Base-by-base conservation (phyloP, 495 filamentous ascomycete genomes). In the Hyaloscypha variabilis region DNA sequence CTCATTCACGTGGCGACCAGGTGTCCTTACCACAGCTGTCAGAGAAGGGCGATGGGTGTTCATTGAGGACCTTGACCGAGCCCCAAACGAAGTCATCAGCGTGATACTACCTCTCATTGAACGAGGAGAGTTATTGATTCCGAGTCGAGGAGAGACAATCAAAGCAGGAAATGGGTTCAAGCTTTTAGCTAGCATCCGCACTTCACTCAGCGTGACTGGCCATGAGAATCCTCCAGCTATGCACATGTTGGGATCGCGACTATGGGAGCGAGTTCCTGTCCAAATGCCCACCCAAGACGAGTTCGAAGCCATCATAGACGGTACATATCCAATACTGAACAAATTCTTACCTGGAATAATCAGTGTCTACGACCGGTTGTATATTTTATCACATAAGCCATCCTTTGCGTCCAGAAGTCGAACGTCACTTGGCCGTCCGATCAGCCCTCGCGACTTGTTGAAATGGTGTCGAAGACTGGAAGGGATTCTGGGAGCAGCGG, bases 21-120 rank as follows among this genome's bases (percentile, higher is more conserved):
- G 96, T 76, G 90, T 97, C 14, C 79, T 99, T 64, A 97, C 94
- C 0, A 96, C 92, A 42, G 96, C 96, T 17, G 92, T 97, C 2
- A 88, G 82, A 72, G 94, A 98, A 78, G 96, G 96, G 51, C 85
- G 93, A 71, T 98, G 95, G 96, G 88, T 99, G 6, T 79, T 98
- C 62, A 94, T 99, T 61, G 96, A 99, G 78, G 96, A 99, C 74
- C 82, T 99, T 29, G 91, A 99, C 74, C 90, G 94, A 58, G 96
- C 95, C 21, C 94, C 96, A n/a, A 93, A 90, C 62, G 95, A 97
- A 74, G 90, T 97, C 55, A 90, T 98, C 74, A 93, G 93, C 72
- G 91, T 91, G 3, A 84, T 99, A 42, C 80, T 97, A 30, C 94
- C 96, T 1, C 83, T 99, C 2, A 91, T 98, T 66, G 94, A 98